Evolutionary conservation across 306 rosid genomes (phyloP), one percentile per base, ranked within the genome.

Genomic region (Biancaea sappan): DNA sequence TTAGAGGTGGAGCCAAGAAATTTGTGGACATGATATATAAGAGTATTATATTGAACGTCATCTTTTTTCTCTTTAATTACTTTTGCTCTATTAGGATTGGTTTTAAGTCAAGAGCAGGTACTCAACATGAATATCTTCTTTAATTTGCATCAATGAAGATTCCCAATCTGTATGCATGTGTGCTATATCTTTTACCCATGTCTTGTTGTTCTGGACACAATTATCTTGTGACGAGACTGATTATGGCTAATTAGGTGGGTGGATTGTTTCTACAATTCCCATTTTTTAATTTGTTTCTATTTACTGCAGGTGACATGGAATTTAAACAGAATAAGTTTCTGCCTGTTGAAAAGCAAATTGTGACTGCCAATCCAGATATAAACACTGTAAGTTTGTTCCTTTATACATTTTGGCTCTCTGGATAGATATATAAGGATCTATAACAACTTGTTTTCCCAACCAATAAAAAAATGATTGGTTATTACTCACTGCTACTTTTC

Each of bases 321-420:
- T 94, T 92, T 83, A 92, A 94, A 82, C 97, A 88, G 87, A 94
- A 92, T 69, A 94, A 87, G 52, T 88, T 73, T 86, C 88, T 94
- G 77, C 83, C 97, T 2, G 88, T 82, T 70, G 97, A 94, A 61
- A 88, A 85, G 78, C 99, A 92, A 87, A 85, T 88, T 71, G 80
- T 94, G 66, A 90, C 99, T 72, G 96, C 97, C 53, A 87, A 83
- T 80, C 99, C 99, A 11, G 99, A 94, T 78, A 88, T 94, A 78
- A 87, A 83, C 85, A 85, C 90, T 51, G 99, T 94, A 90, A 71
- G 97, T 78, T 69, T 75, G 61, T 79, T 70, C 46, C 50, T 66
- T 69, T 6, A 63, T 76, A 31, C 35, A 26, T 48, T 57, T 76
- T 66, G 46, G 76, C 63, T 41, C 54, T 65, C 26, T 54, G 68